phyloP scores from a whole-genome alignment of 441 rosid species.

The Adansonia madagascariensis region DNA sequence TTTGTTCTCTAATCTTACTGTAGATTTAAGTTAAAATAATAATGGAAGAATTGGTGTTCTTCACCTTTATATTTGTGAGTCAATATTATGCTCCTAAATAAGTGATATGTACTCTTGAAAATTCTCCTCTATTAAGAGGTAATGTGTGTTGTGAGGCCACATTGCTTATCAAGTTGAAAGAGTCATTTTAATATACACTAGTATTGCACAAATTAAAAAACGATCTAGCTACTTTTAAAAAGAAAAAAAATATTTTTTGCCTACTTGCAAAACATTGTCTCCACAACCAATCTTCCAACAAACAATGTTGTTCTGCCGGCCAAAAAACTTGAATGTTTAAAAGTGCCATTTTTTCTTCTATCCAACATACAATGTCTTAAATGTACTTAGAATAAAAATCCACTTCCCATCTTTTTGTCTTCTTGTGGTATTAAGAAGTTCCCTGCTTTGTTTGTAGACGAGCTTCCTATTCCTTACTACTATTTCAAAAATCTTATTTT shows the following conservation, averaged over 20 bases:
- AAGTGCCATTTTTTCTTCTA: slow-evolving; percentile 66
- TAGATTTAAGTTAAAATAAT: background rate
- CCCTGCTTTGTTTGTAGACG: slow-evolving; percentile 47
- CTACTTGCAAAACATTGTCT: slow-evolving; percentile 60
- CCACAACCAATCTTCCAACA: slow-evolving; percentile 65
- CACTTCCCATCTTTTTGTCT: slow-evolving; percentile 60
- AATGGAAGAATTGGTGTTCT: background rate
- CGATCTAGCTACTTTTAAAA: background rate
- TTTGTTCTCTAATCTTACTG: background rate
- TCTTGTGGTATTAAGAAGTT: slow-evolving; percentile 52
- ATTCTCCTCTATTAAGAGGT: slow-evolving; percentile 78
- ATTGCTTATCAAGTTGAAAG: slow-evolving; percentile 49
- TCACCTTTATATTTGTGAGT: slow-evolving; percentile 63
- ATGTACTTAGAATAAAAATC: slow-evolving; percentile 71
- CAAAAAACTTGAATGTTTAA: slow-evolving; percentile 76
- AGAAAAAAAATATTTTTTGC: background rate
- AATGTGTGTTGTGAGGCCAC: slow-evolving; percentile 84
- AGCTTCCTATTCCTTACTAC: slow-evolving; percentile 56
- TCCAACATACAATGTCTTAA: slow-evolving; percentile 55
- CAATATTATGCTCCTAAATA: slow-evolving; percentile 55
- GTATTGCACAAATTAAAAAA: background rate
- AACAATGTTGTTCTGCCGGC: slow-evolving; percentile 77
- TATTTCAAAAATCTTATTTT: slow-evolving; percentile 78
- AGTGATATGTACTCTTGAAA: slow-evolving; percentile 58
- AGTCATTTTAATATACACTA: background rate